Percentiles rank a stretch among this genome's conserved stretches.
Conservation (phyloP, 345 rosid species). For the Excoecaria cochinchinensis region DNA sequence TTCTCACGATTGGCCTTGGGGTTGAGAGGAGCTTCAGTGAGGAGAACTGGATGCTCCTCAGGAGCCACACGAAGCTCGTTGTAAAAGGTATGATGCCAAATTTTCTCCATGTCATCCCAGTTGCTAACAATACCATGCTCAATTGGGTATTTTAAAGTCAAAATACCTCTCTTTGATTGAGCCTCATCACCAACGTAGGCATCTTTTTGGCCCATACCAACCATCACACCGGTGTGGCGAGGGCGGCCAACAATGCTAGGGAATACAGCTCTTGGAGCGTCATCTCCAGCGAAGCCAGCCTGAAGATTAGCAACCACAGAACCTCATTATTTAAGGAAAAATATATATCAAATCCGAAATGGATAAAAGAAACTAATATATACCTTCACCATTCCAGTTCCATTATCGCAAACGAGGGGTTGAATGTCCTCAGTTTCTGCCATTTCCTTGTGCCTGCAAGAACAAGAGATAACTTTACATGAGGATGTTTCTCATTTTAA, state of each 20-base stretch:
- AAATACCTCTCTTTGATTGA: slow-evolving; percentile 66
- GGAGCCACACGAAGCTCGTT: slow-evolving; percentile 79
- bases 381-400: slow-evolving; percentile 76
- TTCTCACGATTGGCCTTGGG: slow-evolving; percentile 82
- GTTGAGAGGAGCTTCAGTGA: slow-evolving; percentile 76
- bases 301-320: slow-evolving; percentile 7
- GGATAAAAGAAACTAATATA: not conserved
- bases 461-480: slow-evolving; percentile 6
- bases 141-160: slow-evolving; percentile 60
- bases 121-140: slow-evolving; percentile 66
- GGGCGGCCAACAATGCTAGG: slow-evolving; percentile 61
- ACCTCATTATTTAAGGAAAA: not conserved
- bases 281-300: slow-evolving; percentile 64
- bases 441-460: slow-evolving; percentile 46
- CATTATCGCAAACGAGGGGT: slow-evolving; percentile 72
- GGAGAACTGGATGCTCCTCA: slow-evolving; percentile 72
- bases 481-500: not conserved
- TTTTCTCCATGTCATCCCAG: slow-evolving; percentile 72
- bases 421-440: slow-evolving; percentile 55
- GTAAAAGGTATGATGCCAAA: slow-evolving; percentile 60
- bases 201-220: slow-evolving; percentile 63
- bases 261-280: slow-evolving; percentile 57
- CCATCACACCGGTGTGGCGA: slow-evolving; percentile 62
- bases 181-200: slow-evolving; percentile 77
- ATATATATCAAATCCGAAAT: not conserved